Conservation (phyloP, 768 basidiomycete genomes). For the Termitomyces sp. region DNA sequence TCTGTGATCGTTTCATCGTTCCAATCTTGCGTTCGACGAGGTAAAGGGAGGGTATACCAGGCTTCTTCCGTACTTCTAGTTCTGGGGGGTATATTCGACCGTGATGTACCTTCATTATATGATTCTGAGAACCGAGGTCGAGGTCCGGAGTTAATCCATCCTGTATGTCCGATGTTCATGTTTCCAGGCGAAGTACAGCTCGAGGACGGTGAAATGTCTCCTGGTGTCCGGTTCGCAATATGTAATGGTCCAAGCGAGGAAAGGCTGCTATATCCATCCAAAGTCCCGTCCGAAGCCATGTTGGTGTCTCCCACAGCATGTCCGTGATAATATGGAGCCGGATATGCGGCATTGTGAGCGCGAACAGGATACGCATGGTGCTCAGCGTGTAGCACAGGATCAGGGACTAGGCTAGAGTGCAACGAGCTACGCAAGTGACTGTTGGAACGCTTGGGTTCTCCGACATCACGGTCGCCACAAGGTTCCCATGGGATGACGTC, state of each 20-base stretch:
- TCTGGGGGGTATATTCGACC: slow-evolving; percentile 17
- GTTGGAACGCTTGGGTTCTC: slow-evolving; percentile 35
- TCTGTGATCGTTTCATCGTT: slow-evolving; percentile 2
- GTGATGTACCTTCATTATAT: slow-evolving; percentile 27
- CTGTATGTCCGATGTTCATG: slow-evolving; percentile 7
- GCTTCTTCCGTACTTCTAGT: background rate
- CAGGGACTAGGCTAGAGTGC: slow-evolving; percentile 16
- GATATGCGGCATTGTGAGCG: slow-evolving; percentile 19
- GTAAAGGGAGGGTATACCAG: slow-evolving; percentile 24
- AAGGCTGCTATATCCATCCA: slow-evolving; percentile 24
- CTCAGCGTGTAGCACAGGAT: slow-evolving; percentile 19
- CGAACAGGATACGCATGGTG: slow-evolving; percentile 21
- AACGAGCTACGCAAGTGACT: slow-evolving; percentile 24
- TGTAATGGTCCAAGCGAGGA: slow-evolving; percentile 42
- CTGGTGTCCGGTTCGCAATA: slow-evolving; percentile 47
- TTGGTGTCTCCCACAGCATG: slow-evolving; percentile 18
- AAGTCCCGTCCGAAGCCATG: slow-evolving; percentile 21
- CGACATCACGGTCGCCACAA: slow-evolving; percentile 39
- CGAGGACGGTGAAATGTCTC: slow-evolving; percentile 38
- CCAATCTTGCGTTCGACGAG: slow-evolving; percentile 19
- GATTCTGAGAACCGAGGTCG: slow-evolving; percentile 32
- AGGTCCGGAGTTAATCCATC: slow-evolving; percentile 8
- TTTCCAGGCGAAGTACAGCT: slow-evolving; percentile 25
- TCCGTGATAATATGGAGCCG: slow-evolving; percentile 18
- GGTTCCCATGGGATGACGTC: slow-evolving; percentile 32